Conservation (phyloP, 225 moss, liverwort and hornwort species). For the Pleurozium schreberi region DNA sequence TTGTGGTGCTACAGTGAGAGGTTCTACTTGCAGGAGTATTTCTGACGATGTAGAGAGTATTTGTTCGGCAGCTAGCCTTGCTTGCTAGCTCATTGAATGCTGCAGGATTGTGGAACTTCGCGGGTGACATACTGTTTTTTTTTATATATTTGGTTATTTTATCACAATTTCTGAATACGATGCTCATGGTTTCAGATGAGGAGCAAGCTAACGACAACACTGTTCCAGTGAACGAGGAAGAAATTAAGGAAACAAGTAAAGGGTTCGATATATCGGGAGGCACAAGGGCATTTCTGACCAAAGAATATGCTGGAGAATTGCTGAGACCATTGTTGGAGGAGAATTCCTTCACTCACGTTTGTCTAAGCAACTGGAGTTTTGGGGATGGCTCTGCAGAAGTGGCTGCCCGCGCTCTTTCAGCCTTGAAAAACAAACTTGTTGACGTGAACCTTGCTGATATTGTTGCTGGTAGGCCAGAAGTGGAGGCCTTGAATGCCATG, state of each 20-base stretch:
- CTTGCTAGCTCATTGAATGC: not conserved
- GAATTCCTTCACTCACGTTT: slow-evolving; percentile 46
- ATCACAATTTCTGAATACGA: not conserved
- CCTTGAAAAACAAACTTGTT: slow-evolving; percentile 42
- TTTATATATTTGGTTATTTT: not conserved
- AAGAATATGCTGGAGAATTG: slow-evolving; percentile 53
- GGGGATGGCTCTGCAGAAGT: slow-evolving; percentile 75
- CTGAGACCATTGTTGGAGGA: slow-evolving; percentile 66
- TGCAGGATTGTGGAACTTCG: not conserved
- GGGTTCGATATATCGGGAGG: slow-evolving; percentile 80
- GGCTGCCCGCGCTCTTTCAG: slow-evolving; percentile 56
- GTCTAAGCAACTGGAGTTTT: slow-evolving; percentile 95
- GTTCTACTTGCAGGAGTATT: not conserved
- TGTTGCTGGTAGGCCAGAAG: slow-evolving; percentile 92
- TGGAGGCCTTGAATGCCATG: slow-evolving; percentile 87
- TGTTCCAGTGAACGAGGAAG: slow-evolving; percentile 1
- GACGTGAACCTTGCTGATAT: slow-evolving; percentile 89
- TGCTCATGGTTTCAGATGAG: slow-evolving; percentile 13
- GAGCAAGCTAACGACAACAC: not conserved
- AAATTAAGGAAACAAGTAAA: slow-evolving; percentile 6
- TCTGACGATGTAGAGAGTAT: not conserved
- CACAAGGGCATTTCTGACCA: slow-evolving; percentile 63
- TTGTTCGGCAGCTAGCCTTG: not conserved
- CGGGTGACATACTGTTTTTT: not conserved
- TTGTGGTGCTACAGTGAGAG: not conserved